Percentiles rank a stretch among this genome's conserved stretches.
These are phyloP conservation scores for Thymus quinquecostatus DNA, from an alignment of 257 asterid genomes.

Conservation along the genomic window DNA sequence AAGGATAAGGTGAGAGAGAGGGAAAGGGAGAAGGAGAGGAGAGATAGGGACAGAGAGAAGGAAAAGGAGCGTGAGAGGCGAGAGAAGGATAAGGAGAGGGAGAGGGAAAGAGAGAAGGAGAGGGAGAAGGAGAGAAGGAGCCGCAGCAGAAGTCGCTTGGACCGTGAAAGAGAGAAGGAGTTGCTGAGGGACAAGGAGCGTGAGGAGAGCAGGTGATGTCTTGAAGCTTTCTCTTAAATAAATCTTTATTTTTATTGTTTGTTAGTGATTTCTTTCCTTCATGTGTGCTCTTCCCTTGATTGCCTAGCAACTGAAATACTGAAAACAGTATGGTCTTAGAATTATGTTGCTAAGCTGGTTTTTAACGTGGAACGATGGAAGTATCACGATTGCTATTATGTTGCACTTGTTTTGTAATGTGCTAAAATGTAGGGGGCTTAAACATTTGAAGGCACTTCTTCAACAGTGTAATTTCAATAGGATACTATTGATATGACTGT, in stretches of 20 bases:
- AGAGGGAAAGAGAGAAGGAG: slow-evolving; percentile 40
- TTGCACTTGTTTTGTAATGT: slow-evolving; percentile 5
- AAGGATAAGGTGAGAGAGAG: slow-evolving; percentile 44
- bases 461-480: slow-evolving; percentile 1
- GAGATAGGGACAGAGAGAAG: slow-evolving; percentile 33
- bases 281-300: slow-evolving; percentile 13
- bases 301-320: slow-evolving; percentile 16
- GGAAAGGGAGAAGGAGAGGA: slow-evolving; percentile 42
- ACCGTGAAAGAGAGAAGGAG: slow-evolving; percentile 71
- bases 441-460: slow-evolving; percentile 7
- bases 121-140: slow-evolving; percentile 61
- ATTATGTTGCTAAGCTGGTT: not conserved
- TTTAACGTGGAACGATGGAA: not conserved
- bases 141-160: slow-evolving; percentile 79
- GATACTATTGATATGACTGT: slow-evolving; percentile 1
- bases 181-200: slow-evolving; percentile 68
- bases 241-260: slow-evolving; percentile 4
- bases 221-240: slow-evolving; percentile 10
- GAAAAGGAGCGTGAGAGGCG: slow-evolving; percentile 48
- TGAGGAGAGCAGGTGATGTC: slow-evolving; percentile 87
- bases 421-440: not conserved
- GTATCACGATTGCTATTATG: not conserved
- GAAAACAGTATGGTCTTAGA: not conserved
- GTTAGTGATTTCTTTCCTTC: not conserved
- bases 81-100: slow-evolving; percentile 40